Evolutionary conservation across 1,284 basidiomycete genomes (phyloP).

Genomic region (Ganoderma boninense): DNA sequence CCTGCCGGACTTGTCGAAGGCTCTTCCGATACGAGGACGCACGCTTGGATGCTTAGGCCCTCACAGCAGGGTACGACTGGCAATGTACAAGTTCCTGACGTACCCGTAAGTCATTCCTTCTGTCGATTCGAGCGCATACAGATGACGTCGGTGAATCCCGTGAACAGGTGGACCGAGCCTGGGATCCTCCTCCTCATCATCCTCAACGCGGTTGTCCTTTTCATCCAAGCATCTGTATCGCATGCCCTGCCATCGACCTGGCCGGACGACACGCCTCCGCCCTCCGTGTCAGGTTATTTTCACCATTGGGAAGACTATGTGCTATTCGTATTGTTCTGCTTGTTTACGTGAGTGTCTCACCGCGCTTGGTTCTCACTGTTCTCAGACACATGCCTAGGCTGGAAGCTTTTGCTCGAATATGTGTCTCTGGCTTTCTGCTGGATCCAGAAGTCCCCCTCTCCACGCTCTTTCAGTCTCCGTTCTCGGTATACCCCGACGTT

Average conservation of each 20-base stretch:
- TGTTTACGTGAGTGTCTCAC: constrained; percentile 80
- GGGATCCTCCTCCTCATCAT: constrained; percentile 87
- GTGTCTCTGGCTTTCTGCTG: constrained; percentile 90
- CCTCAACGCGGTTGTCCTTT: constrained; percentile 84
- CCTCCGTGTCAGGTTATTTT: constrained; percentile 76
- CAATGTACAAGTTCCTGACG: constrained; percentile 73
- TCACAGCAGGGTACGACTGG: constrained; percentile 66
- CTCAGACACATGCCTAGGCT: constrained; percentile 54
- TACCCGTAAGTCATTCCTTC: constrained; percentile 60
- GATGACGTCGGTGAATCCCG: neutral
- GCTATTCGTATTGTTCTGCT: constrained; percentile 83
- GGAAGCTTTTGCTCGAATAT: constrained; percentile 89
- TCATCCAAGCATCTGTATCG: constrained; percentile 78
- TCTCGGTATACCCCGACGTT: constrained; percentile 45
- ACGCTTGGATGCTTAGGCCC: constrained; percentile 85
- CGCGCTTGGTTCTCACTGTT: neutral
- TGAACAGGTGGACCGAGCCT: constrained; percentile 85
- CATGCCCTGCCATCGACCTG: constrained; percentile 54
- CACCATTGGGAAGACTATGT: constrained; percentile 88
- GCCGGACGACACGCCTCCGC: constrained; percentile 51
- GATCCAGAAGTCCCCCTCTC: constrained; percentile 82
- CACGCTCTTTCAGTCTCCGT: constrained; percentile 59
- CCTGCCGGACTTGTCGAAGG: constrained; percentile 55
- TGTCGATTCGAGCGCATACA: neutral
- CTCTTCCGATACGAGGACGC: constrained; percentile 74